A percentile compares a stretch with the other conserved stretches of the same genome.
Conservation (phyloP, 2,329 filamentous ascomycete genomes). For the Diaporthe vaccinii region DNA sequence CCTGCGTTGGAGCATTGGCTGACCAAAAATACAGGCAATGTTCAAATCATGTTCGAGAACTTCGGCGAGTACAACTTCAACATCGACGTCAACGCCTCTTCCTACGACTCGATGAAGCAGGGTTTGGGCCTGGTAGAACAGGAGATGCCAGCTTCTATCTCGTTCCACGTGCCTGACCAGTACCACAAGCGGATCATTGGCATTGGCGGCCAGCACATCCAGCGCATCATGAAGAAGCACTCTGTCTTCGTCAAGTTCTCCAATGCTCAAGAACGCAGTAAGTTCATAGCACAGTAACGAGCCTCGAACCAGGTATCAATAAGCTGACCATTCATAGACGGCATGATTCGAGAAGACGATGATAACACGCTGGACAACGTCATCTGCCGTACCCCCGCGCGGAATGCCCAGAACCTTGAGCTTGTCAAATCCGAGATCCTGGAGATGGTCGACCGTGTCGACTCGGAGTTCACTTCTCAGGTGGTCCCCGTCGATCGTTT, state of each 20-base stretch:
- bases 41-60: slow-evolving; percentile 98
- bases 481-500: slow-evolving; percentile 93
- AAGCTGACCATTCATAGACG: slow-evolving; percentile 57
- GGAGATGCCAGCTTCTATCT: slow-evolving; percentile 99
- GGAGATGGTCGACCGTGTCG: slow-evolving; percentile 99
- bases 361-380: slow-evolving; percentile 99
- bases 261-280: slow-evolving; percentile 96
- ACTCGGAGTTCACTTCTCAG: slow-evolving; percentile 96
- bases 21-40: slow-evolving; percentile 72
- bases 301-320: neutral
- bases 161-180: slow-evolving; percentile 98
- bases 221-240: slow-evolving; percentile 99
- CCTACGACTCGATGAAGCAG: slow-evolving; percentile 94
- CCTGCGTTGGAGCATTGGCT: slow-evolving; percentile 41
- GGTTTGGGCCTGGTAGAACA: slow-evolving; percentile 94
- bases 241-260: slow-evolving; percentile 99
- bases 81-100: slow-evolving; percentile 93
- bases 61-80: slow-evolving; percentile 99
- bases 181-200: slow-evolving; percentile 99
- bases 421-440: slow-evolving; percentile 99
- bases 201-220: slow-evolving; percentile 97
- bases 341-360: slow-evolving; percentile 94
- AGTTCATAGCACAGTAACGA: slow-evolving; percentile 11
- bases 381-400: slow-evolving; percentile 95
- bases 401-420: slow-evolving; percentile 96